Percentiles rank a stretch among this genome's conserved stretches.
Evolutionary conservation across 2,329 filamentous ascomycete species (phyloP).

Genomic region (Aspergillus quadrilineatus): DNA sequence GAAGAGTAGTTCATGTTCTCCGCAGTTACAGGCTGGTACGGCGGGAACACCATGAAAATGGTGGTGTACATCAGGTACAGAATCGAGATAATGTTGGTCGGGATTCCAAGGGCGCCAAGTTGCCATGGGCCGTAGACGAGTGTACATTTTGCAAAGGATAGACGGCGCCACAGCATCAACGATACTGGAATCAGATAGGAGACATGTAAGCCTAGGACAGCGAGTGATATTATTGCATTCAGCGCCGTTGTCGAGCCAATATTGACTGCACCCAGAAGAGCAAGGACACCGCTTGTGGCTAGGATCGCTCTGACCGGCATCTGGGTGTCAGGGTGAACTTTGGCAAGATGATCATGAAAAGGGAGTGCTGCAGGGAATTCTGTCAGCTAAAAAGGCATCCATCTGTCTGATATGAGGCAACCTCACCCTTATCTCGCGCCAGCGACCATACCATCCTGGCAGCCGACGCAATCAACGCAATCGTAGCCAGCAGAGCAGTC

Average conservation of each 20-base stretch:
- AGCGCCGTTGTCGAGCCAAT: conserved; percentile 24
- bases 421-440: background rate
- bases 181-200: conserved; percentile 29
- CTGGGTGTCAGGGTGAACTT: background rate
- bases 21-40: conserved; percentile 29
- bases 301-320: conserved; percentile 8
- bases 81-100: conserved; percentile 46
- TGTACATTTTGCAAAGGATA: background rate
- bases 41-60: conserved; percentile 55
- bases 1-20: conserved; percentile 46
- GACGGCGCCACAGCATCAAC: conserved; percentile 28
- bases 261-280: conserved; percentile 25
- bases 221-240: conserved; percentile 25
- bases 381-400: too few relatives aligned
- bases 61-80: conserved; percentile 52
- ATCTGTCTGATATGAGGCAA: background rate
- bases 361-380: background rate
- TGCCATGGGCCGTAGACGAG: conserved; percentile 4
- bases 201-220: conserved; percentile 25
- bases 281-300: conserved; percentile 16
- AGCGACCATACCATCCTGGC: background rate
- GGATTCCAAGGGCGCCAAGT: background rate
- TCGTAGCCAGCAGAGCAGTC: background rate
- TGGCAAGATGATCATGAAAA: background rate
- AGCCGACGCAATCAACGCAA: background rate